A percentile compares a stretch with the other conserved stretches of the same genome.
Evolutionary conservation across 306 rosid species (phyloP).

Genomic region (Cicer yamashitae): DNA sequence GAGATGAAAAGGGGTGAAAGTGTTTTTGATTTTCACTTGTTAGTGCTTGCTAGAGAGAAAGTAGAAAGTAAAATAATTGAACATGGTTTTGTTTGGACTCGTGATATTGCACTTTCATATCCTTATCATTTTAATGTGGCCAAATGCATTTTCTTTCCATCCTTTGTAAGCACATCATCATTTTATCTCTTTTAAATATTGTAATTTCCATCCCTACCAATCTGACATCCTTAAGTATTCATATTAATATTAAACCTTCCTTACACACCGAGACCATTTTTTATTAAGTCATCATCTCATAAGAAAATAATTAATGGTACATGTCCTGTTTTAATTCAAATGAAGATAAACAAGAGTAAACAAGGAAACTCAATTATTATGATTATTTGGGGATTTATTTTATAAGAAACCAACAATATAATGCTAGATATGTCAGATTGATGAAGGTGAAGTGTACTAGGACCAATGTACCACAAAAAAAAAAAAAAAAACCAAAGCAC

Average conservation of each 20-base stretch:
- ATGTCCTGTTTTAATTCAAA: not conserved
- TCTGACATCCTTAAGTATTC: not conserved
- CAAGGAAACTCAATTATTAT: conserved; percentile 2
- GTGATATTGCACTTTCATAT: conserved; percentile 34
- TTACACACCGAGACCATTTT: not conserved
- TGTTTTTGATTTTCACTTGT: conserved; percentile 37
- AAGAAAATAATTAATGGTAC: not conserved
- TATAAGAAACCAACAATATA: conserved; percentile 8
- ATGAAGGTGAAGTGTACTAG: conserved; percentile 38
- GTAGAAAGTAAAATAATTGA: conserved; percentile 37
- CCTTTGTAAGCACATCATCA: conserved; percentile 34
- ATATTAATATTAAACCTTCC: not conserved
- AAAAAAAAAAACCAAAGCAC: conserved; percentile 15
- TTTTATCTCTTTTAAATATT: conserved; percentile 12
- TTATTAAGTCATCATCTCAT: not conserved
- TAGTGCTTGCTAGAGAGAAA: conserved; percentile 38
- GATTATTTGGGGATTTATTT: not conserved
- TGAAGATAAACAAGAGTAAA: not conserved
- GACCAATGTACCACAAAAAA: conserved; percentile 24
- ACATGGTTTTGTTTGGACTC: conserved; percentile 40
- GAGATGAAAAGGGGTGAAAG: conserved; percentile 33
- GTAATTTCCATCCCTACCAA: conserved; percentile 37
- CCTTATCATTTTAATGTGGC: conserved; percentile 13
- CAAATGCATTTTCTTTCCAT: conserved; percentile 40
- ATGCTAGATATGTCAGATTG: conserved; percentile 11